Base-by-base conservation (phyloP, 495 filamentous ascomycete species). In the Daldinia childiae region DNA sequence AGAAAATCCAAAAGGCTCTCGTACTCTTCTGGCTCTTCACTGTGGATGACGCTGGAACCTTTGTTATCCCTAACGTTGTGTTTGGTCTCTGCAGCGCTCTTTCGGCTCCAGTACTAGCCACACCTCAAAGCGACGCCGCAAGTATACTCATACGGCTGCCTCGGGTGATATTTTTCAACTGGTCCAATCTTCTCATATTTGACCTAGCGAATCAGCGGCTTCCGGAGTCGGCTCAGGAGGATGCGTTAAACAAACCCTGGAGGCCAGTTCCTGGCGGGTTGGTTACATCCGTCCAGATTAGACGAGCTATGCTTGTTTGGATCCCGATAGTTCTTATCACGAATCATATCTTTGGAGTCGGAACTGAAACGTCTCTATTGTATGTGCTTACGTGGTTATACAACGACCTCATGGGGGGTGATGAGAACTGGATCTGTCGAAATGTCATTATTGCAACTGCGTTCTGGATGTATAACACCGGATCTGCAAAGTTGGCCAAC, bases 201-300 rank as follows among this genome's bases (percentile, higher is more conserved):
- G 74, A 77, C 55, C 68, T 87, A 24, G 76, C 79, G 36, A 89
- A 89, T 72, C 86, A 89, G 67, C 81, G 84, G 14, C 77, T 70
- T n/a, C 78, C 80, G 0, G 66, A 77, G 24, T 84, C 86, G 4
- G 69, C 85, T 19, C 54, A 68, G 0, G 87, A 88, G 72, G 87
- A 88, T 64, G 19, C 51, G 0, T 67, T 86, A 67, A 90, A 90
- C 78, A 90, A 90, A 74, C 83, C 85, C 3, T 89, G 86, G 85
- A 79, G 87, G 2, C 83, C 85, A 1, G 74, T 90, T 3, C 86
- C 86, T 0, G 72, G 74, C 0, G 74, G 78, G 1, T 77, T 78
- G 9, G 72, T 88, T 14, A 81, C 78, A 9, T 32, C 70, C 0
- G 69, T 67, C 0, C 75, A 84, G 39, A 79, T 84, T 5, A 75